Evolutionary conservation across 805 yeast genomes (phyloP).

Genomic region (Starmerella apis): DNA sequence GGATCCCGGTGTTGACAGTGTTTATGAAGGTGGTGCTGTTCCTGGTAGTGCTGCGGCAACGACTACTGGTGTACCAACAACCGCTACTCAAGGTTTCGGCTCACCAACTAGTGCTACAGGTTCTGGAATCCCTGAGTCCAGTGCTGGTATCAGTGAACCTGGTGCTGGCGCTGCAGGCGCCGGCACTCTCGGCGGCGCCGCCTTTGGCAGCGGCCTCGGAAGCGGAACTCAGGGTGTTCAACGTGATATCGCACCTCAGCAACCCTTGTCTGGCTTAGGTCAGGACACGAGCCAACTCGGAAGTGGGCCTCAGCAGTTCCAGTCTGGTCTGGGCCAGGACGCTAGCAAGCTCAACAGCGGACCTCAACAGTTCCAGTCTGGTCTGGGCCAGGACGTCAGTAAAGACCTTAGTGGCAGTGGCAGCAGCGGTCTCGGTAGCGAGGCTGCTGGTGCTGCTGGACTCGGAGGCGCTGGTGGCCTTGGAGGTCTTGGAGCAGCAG

Average conservation of each 20-base stretch:
- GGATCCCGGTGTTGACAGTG: conserved; percentile 8
- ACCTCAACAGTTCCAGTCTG: background rate
- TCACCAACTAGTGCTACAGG: background rate
- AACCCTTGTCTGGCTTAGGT: background rate
- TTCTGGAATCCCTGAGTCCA: conserved; percentile 1
- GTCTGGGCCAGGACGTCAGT: background rate
- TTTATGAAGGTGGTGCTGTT: background rate
- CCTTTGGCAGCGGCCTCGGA: background rate
- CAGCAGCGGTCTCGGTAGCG: background rate
- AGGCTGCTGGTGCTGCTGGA: background rate
- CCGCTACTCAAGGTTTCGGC: background rate
- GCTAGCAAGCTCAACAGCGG: background rate
- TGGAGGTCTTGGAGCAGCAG: background rate
- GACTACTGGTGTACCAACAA: background rate
- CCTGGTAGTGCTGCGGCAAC: background rate
- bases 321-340: background rate
- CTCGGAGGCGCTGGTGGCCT: background rate
- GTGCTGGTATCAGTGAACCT: background rate
- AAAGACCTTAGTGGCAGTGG: background rate
- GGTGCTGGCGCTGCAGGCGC: background rate
- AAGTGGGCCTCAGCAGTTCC: background rate
- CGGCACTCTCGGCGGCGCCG: background rate
- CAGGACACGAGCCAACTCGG: background rate
- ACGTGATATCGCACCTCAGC: background rate
- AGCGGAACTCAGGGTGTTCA: background rate